phyloP scores from a whole-genome alignment of 1,284 basidiomycete species.

The Fomitopsis palustris region DNA sequence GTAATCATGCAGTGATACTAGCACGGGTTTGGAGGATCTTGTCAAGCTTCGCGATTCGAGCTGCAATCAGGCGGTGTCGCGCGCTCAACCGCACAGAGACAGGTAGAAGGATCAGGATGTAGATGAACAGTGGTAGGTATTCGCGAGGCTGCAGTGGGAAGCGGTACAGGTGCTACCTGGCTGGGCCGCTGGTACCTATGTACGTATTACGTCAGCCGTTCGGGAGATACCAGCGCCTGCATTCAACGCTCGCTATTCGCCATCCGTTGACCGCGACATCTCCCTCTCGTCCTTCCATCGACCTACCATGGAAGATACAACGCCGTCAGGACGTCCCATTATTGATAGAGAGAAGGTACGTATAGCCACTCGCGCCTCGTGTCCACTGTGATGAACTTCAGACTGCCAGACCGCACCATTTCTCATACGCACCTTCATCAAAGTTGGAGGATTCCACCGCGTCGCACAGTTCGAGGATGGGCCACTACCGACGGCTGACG shows the following conservation, averaged over 20 bases:
- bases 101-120: no score
- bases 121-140: no score
- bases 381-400: background rate
- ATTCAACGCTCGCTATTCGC: background rate
- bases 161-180: background rate
- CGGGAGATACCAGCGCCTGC: background rate
- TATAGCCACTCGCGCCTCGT: background rate
- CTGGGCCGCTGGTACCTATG: background rate
- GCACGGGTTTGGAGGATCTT: background rate
- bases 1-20: background rate
- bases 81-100: no score
- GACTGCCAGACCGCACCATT: slow-evolving; percentile 64
- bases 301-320: slow-evolving; percentile 25
- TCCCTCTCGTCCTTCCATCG: background rate
- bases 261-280: background rate
- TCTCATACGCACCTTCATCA: slow-evolving; percentile 76
- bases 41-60: background rate
- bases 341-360: slow-evolving; percentile 38
- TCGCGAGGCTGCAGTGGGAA: no score
- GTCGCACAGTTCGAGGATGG: slow-evolving; percentile 71
- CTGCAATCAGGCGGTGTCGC: no score
- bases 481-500: slow-evolving; percentile 67
- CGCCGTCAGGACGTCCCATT: slow-evolving; percentile 27
- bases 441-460: slow-evolving; percentile 72
- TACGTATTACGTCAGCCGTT: background rate